These are phyloP conservation scores for Penicillium psychrofluorescens DNA, from an alignment of 495 filamentous ascomycete species.

Conservation along the genomic window DNA sequence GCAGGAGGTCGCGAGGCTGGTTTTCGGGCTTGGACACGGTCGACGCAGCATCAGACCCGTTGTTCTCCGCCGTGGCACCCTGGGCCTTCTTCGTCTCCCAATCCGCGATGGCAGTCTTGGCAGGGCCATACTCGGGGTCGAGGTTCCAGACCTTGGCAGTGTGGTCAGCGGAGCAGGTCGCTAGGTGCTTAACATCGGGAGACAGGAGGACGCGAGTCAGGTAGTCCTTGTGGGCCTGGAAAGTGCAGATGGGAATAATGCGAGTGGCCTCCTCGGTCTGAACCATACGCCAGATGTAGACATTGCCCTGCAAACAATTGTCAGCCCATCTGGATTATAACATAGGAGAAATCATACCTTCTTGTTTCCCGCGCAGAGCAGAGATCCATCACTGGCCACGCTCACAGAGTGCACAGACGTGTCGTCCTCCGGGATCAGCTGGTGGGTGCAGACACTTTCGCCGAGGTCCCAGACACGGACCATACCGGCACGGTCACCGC, in stretches of 20 bases:
- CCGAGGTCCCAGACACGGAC: conserved; percentile 94
- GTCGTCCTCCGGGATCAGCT: conserved; percentile 94
- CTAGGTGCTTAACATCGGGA: conserved; percentile 93
- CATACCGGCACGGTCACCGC: conserved; percentile 87
- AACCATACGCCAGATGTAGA: conserved; percentile 92
- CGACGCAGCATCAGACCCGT: conserved; percentile 8
- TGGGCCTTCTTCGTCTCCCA: conserved; percentile 17
- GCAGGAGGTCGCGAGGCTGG: conserved; percentile 16
- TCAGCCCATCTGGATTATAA: neutral
- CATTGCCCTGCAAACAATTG: conserved; percentile 64
- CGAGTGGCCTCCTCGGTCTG: conserved; percentile 78
- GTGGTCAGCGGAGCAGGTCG: conserved; percentile 95
- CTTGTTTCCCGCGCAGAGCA: conserved; percentile 95
- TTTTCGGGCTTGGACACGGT: conserved; percentile 10
- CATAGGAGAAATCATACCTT: conserved; percentile 42
- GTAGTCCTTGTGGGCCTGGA: conserved; percentile 87
- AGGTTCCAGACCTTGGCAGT: conserved; percentile 97
- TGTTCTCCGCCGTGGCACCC: conserved; percentile 6
- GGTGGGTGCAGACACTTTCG: conserved; percentile 94
- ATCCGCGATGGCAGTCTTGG: conserved; percentile 33
- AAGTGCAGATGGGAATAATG: conserved; percentile 84
- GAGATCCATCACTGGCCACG: conserved; percentile 86
- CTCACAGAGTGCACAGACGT: conserved; percentile 89
- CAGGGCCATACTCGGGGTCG: conserved; percentile 45
- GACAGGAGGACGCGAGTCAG: conserved; percentile 94